These are phyloP conservation scores for Geosmithia putterillii DNA, from an alignment of 2,329 filamentous ascomycete genomes.

Conservation along the genomic window DNA sequence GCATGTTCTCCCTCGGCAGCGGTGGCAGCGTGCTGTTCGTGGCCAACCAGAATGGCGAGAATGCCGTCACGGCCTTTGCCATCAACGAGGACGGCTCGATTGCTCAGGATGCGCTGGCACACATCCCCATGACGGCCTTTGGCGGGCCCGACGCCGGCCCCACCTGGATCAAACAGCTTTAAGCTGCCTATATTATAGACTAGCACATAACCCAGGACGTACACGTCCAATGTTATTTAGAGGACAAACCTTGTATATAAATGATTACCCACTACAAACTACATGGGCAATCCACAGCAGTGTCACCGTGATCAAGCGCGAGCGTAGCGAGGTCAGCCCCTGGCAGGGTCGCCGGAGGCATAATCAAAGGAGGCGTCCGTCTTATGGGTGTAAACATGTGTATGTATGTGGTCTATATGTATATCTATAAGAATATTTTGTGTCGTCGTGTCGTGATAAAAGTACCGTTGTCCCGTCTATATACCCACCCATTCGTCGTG, in stretches of 20 bases:
- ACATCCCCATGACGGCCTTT: slow-evolving; percentile 12
- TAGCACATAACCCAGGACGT: too few species aligned
- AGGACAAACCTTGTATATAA: too few species aligned
- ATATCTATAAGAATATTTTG: neutral
- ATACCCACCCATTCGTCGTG: neutral
- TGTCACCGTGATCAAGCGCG: too few species aligned
- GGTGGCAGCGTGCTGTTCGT: slow-evolving; percentile 27
- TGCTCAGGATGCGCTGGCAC: slow-evolving; percentile 12
- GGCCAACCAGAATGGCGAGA: slow-evolving; percentile 30
- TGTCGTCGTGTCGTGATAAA: neutral
- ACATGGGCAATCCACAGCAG: too few species aligned
- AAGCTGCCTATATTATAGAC: too few species aligned
- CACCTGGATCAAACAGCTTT: slow-evolving; percentile 4
- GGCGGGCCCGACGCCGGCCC: slow-evolving; percentile 10
- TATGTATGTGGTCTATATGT: neutral
- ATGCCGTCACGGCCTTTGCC: slow-evolving; percentile 25
- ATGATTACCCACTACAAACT: too few species aligned
- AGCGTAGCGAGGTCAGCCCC: too few species aligned
- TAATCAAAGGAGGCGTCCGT: too few species aligned
- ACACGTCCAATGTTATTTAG: too few species aligned
- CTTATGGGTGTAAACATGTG: too few species aligned
- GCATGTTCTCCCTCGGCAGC: slow-evolving; percentile 30
- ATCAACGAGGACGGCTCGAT: slow-evolving; percentile 17
- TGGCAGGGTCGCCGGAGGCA: too few species aligned
- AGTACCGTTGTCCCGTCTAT: neutral